Evolutionary conservation across 2,329 filamentous ascomycete species (phyloP).

Genomic region (Penicillium decumbens): DNA sequence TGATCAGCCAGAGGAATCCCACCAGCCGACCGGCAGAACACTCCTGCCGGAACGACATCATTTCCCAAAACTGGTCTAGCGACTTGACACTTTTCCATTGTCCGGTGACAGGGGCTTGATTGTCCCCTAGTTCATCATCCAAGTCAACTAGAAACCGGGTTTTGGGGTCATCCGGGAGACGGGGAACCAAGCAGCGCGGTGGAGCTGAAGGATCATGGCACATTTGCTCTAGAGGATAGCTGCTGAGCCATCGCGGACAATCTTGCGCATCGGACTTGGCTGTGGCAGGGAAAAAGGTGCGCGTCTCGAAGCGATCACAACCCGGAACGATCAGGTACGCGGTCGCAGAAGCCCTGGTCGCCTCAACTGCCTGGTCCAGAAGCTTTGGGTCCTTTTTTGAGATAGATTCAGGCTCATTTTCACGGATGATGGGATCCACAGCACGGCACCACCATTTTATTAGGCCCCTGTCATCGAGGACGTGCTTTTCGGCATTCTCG

Average conservation of each 20-base stretch:
- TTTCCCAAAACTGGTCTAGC: conserved; percentile 94
- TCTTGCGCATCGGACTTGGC: conserved; percentile 38
- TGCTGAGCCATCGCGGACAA: conserved; percentile 49
- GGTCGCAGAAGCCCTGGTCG: conserved; percentile 47
- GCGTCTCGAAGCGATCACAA: conserved; percentile 73
- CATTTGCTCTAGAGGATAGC: conserved; percentile 69
- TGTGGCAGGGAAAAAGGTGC: conserved; percentile 66
- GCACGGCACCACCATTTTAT: conserved; percentile 96
- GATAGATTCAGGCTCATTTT: conserved; percentile 40
- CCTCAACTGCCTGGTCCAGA: conserved; percentile 28
- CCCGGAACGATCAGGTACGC: conserved; percentile 86
- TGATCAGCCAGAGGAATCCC: conserved; percentile 90
- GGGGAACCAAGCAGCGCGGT: conserved; percentile 77
- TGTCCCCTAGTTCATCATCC: conserved; percentile 65
- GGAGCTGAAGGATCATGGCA: conserved; percentile 65
- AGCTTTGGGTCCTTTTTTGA: conserved; percentile 29
- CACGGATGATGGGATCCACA: conserved; percentile 67
- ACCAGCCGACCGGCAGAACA: conserved; percentile 89
- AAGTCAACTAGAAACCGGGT: conserved; percentile 82
- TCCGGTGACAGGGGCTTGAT: conserved; percentile 50
- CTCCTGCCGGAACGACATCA: conserved; percentile 95
- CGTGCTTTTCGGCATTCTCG: conserved; percentile 79
- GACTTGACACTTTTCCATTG: conserved; percentile 79
- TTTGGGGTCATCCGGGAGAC: conserved; percentile 94
- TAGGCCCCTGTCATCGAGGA: conserved; percentile 81